Evolutionary conservation across 2,329 filamentous ascomycete species (phyloP), one percentile per base, ranked within the genome.

Genomic region (Cladosporium sp.): DNA sequence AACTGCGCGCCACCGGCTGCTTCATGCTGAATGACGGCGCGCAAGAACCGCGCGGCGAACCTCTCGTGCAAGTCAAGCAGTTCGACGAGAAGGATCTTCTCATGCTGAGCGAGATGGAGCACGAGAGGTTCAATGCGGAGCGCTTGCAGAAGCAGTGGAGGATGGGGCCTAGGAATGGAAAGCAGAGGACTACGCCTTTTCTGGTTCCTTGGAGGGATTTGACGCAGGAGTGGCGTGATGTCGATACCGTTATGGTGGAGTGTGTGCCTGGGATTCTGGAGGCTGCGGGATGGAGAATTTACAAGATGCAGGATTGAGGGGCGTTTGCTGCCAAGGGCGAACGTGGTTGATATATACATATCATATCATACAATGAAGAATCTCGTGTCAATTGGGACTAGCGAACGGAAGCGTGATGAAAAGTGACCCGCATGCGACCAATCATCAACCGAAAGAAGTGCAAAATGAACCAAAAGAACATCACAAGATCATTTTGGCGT

Each of bases 171-270:
- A 41, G 65, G 32, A 62, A 61, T 33, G 58, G 56, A 22, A 61
- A 59, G 38, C 61, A 67, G 57, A 51, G 62, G 39, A 62, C 59
- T 5, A 67, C 64, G 41, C 65, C 65, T 12, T 67, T 66, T 52
- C 32, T 67, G 19, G 61, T 66, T 9, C 65, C 65, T 8, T 67
- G 64, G 63, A 52, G 61, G 41, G 65, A 67, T 53, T 41, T 67
- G 25, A 61, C 59, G 27, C 58, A 65, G 55, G 61, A 64, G 39
- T 65, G 62, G 63, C 62, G 60, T 46, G 62, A 65, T 43, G 62
- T 67, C 3, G 65, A 67, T 59, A 55, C 62, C 2, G 65, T 66
- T 6, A 67, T 66, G 64, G 65, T 67, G 20, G 62, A 66, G 49
- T 65, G 62, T 43, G 63, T 66, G 18, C 63, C 63, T 3, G 47